Evolutionary conservation across 2,329 filamentous ascomycete species (phyloP), one percentile per base, ranked within the genome.

Genomic region (Colletotrichum eleusines): DNA sequence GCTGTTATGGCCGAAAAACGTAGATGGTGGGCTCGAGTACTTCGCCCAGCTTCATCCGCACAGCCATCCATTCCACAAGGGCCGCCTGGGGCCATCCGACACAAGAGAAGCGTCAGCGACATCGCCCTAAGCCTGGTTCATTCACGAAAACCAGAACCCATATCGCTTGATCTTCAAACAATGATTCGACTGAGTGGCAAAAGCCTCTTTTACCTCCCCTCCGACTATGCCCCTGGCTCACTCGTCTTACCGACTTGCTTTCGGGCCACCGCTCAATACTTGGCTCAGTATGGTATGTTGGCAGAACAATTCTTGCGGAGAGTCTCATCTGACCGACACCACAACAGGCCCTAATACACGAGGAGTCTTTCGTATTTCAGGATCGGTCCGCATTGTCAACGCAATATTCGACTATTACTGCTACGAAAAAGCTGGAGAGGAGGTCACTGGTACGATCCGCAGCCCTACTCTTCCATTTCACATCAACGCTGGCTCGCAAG

Each of bases 321-420:
- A 23, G 16, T 33, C 18, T 40, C 33, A 14, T 28, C 75, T 79
- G 35, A 79, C 63, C 57, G 9, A 18, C 35, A 2, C 11, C 20
- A 14, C 46, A 57, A 16, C 57, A 77, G 77, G 77, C 73, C 81
- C 82, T 0, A 80, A 83, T 9, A 86, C 87, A 2, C 84, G 86
- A 44, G 90, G 90, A 0, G 79, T 92, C 9, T 92, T 92, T 72
- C 86, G 89, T 9, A 85, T 91, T 51, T 85, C 89, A 0, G 90
- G 90, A 3, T 90, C 89, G 0, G 76, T 84, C 44, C 85, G 84
- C 60, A 80, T 85, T 4, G 84, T 91, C n/a, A 84, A 85, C 72
- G 82, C 84, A 20, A 80, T 92, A 8, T 91, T 90, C 76, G 86
- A 90, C 72, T 89, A 92, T 77, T 92, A 91, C 76, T 89, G 87